Conservation (phyloP, 202 grass and related monocot genomes). For the Musa balbisiana region DNA sequence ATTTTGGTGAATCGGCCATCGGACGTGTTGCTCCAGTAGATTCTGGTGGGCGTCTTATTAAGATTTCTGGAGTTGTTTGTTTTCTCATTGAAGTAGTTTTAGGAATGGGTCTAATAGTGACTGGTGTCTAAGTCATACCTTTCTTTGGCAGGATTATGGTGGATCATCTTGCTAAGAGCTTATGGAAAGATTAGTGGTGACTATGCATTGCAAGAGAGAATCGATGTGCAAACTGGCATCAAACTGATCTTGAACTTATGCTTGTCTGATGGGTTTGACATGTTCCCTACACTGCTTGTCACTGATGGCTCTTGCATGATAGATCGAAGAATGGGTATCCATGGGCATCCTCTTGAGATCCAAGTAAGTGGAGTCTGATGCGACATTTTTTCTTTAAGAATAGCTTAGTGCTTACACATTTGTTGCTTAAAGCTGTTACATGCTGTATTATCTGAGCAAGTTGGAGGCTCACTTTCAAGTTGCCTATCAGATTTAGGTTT, state of each 20-base stretch:
- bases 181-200: slow-evolving; percentile 98
- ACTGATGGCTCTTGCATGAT: slow-evolving; percentile 99
- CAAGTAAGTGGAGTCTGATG: slow-evolving; percentile 49
- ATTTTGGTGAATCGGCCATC: slow-evolving; percentile 92
- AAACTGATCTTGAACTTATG: slow-evolving; percentile 80
- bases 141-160: slow-evolving; percentile 72
- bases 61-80: not conserved
- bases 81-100: not conserved
- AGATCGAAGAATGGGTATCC: slow-evolving; percentile 92
- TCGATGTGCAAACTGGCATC: slow-evolving; percentile 92
- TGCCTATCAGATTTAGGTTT: not conserved
- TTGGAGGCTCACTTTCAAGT: not conserved
- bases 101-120: not conserved
- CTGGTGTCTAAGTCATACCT: not conserved
- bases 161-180: slow-evolving; percentile 95
- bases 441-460: too few relatives aligned
- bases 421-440: too few relatives aligned
- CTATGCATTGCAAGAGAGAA: slow-evolving; percentile 68
- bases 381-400: not conserved
- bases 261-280: slow-evolving; percentile 90
- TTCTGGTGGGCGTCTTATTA: slow-evolving; percentile 51
- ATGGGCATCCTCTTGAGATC: slow-evolving; percentile 98
- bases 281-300: slow-evolving; percentile 94
- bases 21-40: slow-evolving; percentile 94
- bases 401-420: too few relatives aligned